A percentile compares a stretch with the other conserved stretches of the same genome.
phyloP scores from a whole-genome alignment of 805 yeast species.

The Wickerhamomyces subpelliculosus region DNA sequence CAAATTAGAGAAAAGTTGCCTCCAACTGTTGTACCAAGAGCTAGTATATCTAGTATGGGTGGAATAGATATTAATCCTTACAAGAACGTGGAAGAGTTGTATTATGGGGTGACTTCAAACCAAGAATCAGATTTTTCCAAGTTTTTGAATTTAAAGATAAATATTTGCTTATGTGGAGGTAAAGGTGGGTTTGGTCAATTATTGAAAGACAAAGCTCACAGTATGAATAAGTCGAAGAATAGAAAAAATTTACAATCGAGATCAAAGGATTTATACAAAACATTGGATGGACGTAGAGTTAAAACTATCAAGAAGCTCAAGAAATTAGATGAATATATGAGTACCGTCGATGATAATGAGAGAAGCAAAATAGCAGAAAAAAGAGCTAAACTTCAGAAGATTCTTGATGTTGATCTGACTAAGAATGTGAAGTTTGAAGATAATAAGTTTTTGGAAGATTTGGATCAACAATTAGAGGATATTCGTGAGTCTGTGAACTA shows the following conservation, averaged over 20 bases:
- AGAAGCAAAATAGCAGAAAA: conserved; percentile 24
- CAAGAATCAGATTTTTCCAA: background rate
- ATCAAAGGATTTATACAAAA: conserved; percentile 28
- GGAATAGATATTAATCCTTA: conserved; percentile 8
- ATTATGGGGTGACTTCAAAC: background rate
- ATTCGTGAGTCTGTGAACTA: conserved; percentile 23
- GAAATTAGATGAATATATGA: conserved; percentile 25
- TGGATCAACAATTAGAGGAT: conserved; percentile 31
- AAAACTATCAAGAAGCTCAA: conserved; percentile 29
- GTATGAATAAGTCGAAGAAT: conserved; percentile 24
- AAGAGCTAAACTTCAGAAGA: conserved; percentile 27
- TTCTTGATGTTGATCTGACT: conserved; percentile 24
- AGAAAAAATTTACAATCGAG: conserved; percentile 17
- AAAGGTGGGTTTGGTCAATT: conserved; percentile 44
- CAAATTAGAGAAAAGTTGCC: conserved; percentile 8
- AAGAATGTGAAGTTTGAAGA: conserved; percentile 29
- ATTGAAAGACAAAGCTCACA: conserved; percentile 33
- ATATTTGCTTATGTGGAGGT: conserved; percentile 38
- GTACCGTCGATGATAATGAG: conserved; percentile 11
- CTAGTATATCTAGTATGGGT: conserved; percentile 7
- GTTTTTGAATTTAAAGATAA: conserved; percentile 24
- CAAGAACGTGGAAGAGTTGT: conserved; percentile 6
- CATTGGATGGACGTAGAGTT: conserved; percentile 34
- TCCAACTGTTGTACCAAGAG: background rate
- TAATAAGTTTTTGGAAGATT: conserved; percentile 28